These are phyloP conservation scores for Apostasia ramifera DNA, from an alignment of 106 monocot species.

Conservation along the genomic window DNA sequence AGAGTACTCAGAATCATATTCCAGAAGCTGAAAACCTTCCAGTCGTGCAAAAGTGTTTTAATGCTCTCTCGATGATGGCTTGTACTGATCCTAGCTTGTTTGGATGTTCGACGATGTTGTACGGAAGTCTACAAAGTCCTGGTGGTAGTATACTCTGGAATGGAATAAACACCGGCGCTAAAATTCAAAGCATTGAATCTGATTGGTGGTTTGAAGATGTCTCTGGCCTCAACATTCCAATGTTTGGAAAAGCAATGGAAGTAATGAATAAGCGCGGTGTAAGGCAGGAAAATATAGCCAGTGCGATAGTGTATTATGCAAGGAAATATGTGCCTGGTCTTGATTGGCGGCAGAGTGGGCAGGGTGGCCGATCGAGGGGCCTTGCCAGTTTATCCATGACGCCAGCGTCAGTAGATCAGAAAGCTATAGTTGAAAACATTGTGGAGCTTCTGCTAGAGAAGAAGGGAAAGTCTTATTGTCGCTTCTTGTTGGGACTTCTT, in stretches of 20 bases:
- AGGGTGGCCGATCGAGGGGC: constrained; percentile 9
- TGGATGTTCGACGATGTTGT: constrained; percentile 51
- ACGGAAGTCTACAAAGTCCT: constrained; percentile 50
- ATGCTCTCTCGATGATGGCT: constrained; percentile 33
- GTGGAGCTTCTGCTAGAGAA: constrained; percentile 30
- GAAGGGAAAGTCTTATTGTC: constrained; percentile 39
- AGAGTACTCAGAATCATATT: constrained; percentile 24
- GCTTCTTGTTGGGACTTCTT: constrained; percentile 50
- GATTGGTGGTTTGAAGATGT: constrained; percentile 68
- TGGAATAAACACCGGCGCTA: constrained; percentile 55
- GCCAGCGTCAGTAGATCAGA: constrained; percentile 23
- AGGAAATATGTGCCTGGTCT: constrained; percentile 46
- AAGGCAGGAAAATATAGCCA: constrained; percentile 23
- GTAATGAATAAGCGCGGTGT: constrained; percentile 30
- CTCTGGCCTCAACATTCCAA: constrained; percentile 25
- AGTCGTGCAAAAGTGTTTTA: constrained; percentile 27
- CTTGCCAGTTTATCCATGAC: constrained; percentile 6
- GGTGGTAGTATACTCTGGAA: constrained; percentile 68
- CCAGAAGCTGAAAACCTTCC: constrained; percentile 21
- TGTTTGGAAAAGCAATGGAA: constrained; percentile 36
- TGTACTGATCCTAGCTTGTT: constrained; percentile 49
- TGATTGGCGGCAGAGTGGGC: constrained; percentile 32
- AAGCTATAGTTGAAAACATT: constrained; percentile 29
- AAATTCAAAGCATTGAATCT: constrained; percentile 20
- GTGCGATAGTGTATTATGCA: constrained; percentile 37